Conservation (phyloP, 495 filamentous ascomycete species). For the Xylaria curta region DNA sequence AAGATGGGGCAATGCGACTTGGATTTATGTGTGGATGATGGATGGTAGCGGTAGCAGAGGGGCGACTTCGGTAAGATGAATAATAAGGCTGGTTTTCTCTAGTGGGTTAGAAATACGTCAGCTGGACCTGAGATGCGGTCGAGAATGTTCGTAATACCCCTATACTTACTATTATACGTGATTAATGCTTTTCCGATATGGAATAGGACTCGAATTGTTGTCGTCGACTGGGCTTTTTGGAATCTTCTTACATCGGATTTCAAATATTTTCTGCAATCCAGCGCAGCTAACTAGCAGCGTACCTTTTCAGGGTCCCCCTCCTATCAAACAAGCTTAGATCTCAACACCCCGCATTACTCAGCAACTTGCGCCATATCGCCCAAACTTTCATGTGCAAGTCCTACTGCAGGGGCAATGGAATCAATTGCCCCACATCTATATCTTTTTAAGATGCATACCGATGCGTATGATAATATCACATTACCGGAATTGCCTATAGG, state of each 20-base stretch:
- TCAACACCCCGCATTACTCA: constrained; percentile 37
- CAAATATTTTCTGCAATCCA: constrained; percentile 15
- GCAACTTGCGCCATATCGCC: constrained; percentile 17
- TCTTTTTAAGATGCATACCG: not conserved
- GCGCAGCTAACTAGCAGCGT: not conserved
- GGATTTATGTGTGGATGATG: not conserved
- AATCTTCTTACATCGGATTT: constrained; percentile 23
- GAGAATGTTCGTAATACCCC: not conserved
- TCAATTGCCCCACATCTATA: not conserved
- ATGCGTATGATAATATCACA: not conserved
- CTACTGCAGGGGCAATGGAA: not conserved
- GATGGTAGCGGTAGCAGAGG: not conserved
- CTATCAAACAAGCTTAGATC: not conserved
- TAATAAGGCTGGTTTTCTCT: not conserved
- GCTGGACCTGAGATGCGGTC: not conserved
- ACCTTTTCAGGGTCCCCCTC: constrained; percentile 14
- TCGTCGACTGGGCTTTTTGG: constrained; percentile 9
- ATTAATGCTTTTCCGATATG: not conserved
- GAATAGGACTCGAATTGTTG: not conserved
- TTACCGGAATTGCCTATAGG: not conserved
- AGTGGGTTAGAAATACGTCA: not conserved
- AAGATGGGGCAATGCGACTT: not conserved
- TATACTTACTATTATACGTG: not conserved
- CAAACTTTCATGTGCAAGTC: constrained; percentile 12
- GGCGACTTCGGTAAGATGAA: constrained; percentile 12